phyloP scores from a whole-genome alignment of 2,329 filamentous ascomycete genomes.

The Aspergillus udagawae region DNA sequence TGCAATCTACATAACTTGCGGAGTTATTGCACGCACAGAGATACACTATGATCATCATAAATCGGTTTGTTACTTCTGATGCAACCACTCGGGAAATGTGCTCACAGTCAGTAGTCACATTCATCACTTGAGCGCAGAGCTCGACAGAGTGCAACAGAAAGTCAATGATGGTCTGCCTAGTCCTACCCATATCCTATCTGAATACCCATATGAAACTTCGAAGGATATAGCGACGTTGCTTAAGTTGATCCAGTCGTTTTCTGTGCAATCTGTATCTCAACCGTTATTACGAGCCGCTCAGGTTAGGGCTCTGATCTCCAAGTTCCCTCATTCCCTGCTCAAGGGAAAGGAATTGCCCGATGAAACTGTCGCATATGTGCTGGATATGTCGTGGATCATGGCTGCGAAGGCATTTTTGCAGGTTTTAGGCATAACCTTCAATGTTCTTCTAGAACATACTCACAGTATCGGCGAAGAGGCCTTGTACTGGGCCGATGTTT shows the following conservation, averaged over 20 bases:
- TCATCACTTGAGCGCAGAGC: conserved; percentile 53
- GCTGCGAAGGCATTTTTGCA: conserved; percentile 91
- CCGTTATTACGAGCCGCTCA: conserved; percentile 57
- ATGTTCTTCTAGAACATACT: conserved; percentile 74
- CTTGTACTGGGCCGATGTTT: conserved; percentile 91
- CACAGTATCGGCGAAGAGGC: conserved; percentile 80
- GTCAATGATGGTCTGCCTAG: conserved; percentile 12
- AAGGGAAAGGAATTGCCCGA: conserved; percentile 16
- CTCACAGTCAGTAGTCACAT: conserved; percentile 46
- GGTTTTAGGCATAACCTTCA: conserved; percentile 75
- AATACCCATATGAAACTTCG: conserved; percentile 21
- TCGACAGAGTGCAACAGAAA: conserved; percentile 54
- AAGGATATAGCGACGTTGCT: conserved; percentile 53
- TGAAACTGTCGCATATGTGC: conserved; percentile 53
- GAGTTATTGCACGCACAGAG: not conserved
- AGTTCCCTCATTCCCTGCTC: conserved; percentile 28
- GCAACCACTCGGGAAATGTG: not conserved
- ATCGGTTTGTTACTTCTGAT: not conserved
- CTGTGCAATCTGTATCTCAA: conserved; percentile 62
- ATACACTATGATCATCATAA: not conserved
- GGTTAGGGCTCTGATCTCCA: conserved; percentile 60
- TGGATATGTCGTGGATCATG: conserved; percentile 84
- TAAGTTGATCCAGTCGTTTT: conserved; percentile 65
- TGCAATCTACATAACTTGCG: not conserved
- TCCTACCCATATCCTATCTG: conserved; percentile 1